A percentile compares a stretch with the other conserved stretches of the same genome.
Conservation (phyloP, 2,329 filamentous ascomycete genomes). For the Penicillium sp. region DNA sequence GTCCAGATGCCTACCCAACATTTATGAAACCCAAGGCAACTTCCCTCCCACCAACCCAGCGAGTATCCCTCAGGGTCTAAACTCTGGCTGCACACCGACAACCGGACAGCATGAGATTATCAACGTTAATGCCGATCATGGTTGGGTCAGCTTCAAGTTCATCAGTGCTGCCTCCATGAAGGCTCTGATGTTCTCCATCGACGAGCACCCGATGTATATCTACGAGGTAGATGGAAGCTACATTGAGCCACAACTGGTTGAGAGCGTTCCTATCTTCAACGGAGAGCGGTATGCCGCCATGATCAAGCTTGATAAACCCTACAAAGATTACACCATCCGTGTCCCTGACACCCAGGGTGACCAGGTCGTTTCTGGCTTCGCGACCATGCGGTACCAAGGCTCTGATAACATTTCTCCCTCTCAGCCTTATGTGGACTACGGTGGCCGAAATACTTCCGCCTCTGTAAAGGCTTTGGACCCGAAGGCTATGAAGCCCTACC, state of each 20-base stretch:
- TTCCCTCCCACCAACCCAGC: constrained; percentile 21
- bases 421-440: constrained; percentile 47
- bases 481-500: constrained; percentile 13
- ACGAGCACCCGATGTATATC: constrained; percentile 43
- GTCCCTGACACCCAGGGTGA: constrained; percentile 45
- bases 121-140: constrained; percentile 27
- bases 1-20: constrained; percentile 21
- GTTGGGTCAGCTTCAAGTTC: constrained; percentile 36
- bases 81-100: constrained; percentile 21
- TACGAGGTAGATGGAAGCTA: constrained; percentile 44
- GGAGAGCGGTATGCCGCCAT: constrained; percentile 42
- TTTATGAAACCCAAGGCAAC: constrained; percentile 21
- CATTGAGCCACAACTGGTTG: constrained; percentile 37
- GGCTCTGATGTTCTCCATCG: constrained; percentile 36
- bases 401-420: constrained; percentile 18
- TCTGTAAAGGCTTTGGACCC: constrained; percentile 45
- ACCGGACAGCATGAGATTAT: constrained; percentile 23
- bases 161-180: constrained; percentile 31
- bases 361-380: constrained; percentile 52
- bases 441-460: constrained; percentile 42
- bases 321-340: constrained; percentile 43
- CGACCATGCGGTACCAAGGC: constrained; percentile 42
- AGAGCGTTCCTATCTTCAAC: constrained; percentile 31
- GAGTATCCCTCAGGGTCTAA: constrained; percentile 21
- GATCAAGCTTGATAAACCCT: constrained; percentile 39